Conservation (phyloP, 495 filamentous ascomycete species). For the Apodospora peruviana region DNA sequence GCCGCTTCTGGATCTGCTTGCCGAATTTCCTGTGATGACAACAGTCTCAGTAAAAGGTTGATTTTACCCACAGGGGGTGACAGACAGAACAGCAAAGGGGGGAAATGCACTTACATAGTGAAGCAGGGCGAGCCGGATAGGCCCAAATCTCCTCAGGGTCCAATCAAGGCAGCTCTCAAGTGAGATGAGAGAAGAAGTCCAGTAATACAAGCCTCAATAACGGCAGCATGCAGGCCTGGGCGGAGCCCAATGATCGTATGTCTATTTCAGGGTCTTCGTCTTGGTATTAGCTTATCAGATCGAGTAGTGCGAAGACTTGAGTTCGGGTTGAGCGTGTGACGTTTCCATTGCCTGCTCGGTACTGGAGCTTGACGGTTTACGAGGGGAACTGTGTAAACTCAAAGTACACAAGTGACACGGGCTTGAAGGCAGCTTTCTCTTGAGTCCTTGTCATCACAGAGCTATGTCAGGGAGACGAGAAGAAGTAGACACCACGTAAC, state of each 20-base stretch:
- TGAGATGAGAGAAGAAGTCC: neutral
- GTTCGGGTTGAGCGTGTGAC: neutral
- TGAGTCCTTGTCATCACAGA: no score
- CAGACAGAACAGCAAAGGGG: no score
- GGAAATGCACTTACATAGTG: conserved; percentile 13
- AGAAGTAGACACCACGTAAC: no score
- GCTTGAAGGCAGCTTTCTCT: no score
- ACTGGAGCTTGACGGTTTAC: no score
- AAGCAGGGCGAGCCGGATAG: conserved; percentile 2
- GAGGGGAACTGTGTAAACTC: no score
- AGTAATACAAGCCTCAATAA: neutral
- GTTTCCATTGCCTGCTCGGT: no score
- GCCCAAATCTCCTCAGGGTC: conserved; percentile 4
- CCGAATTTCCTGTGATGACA: conserved; percentile 91
- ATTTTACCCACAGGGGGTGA: no score
- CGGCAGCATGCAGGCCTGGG: conserved; percentile 10
- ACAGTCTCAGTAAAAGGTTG: conserved; percentile 2
- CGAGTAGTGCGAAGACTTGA: neutral
- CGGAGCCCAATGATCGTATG: neutral
- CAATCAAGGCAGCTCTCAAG: conserved; percentile 6
- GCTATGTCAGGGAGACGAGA: no score
- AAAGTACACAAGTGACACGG: no score
- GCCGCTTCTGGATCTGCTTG: conserved; percentile 96
- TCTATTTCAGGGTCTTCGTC: neutral
- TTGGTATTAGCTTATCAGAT: neutral